Conservation (phyloP, 768 basidiomycete species). For the Suillus tomentosus region DNA sequence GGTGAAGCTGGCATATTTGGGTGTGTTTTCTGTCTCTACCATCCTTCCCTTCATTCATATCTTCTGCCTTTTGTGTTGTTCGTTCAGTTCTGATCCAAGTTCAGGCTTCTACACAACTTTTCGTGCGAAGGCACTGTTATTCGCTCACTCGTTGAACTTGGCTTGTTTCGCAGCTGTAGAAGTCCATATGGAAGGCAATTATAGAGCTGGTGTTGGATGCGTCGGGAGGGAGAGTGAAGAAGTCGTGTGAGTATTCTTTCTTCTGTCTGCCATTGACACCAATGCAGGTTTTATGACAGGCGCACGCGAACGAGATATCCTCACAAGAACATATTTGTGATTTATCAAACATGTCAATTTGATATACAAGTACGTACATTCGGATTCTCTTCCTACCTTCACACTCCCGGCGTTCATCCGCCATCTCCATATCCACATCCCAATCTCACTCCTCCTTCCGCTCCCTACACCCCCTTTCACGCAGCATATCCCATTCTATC, state of each 20-base stretch:
- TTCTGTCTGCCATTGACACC: neutral
- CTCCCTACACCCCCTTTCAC: conserved; percentile 22
- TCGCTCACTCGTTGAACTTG: conserved; percentile 57
- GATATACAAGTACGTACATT: conserved; percentile 70
- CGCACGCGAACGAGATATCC: conserved; percentile 75
- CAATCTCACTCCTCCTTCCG: conserved; percentile 13
- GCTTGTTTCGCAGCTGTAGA: conserved; percentile 78
- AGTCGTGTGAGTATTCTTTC: conserved; percentile 64
- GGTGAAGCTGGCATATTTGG: conserved; percentile 62
- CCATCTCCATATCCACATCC: conserved; percentile 39
- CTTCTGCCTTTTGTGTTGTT: too few species aligned
- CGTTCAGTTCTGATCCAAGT: neutral
- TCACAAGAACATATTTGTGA: conserved; percentile 75
- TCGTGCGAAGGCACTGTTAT: conserved; percentile 71
- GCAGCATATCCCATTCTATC: conserved; percentile 32
- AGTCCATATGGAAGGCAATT: conserved; percentile 88
- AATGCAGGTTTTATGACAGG: conserved; percentile 82
- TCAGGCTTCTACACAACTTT: conserved; percentile 66
- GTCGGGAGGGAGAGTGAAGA: conserved; percentile 91
- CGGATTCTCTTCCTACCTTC: neutral
- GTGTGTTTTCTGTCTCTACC: conserved; percentile 18
- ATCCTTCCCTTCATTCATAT: neutral
- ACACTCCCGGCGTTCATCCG: conserved; percentile 43
- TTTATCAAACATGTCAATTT: conserved; percentile 89
- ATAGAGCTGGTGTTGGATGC: conserved; percentile 81